Conservation (phyloP, 2,329 filamentous ascomycete genomes). For the Aureobasidium sp. region DNA sequence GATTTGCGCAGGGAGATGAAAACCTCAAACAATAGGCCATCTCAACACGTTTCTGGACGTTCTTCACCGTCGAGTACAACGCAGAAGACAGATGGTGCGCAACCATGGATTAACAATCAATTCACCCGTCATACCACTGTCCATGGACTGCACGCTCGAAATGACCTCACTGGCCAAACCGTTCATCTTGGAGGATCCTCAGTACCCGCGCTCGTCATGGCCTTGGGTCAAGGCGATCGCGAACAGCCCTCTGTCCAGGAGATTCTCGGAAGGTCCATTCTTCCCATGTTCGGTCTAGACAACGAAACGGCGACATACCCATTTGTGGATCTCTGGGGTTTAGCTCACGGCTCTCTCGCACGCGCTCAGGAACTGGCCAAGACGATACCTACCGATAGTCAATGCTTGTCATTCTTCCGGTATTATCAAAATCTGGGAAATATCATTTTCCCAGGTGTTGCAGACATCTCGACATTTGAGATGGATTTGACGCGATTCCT, state of each 20-base stretch:
- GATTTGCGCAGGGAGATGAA: slow-evolving; percentile 34
- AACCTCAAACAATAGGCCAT: slow-evolving; percentile 14
- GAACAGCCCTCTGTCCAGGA: slow-evolving; percentile 50
- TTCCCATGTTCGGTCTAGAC: slow-evolving; percentile 56
- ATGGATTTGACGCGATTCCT: slow-evolving; percentile 48
- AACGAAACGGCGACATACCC: slow-evolving; percentile 60
- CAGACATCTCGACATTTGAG: slow-evolving; percentile 50
- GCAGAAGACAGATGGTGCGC: not conserved
- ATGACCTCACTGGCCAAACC: slow-evolving; percentile 53
- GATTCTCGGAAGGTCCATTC: slow-evolving; percentile 53
- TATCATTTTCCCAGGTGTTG: slow-evolving; percentile 55
- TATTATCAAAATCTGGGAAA: slow-evolving; percentile 53
- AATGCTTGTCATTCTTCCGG: slow-evolving; percentile 52
- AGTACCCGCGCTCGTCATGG: slow-evolving; percentile 54
- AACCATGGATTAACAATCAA: slow-evolving; percentile 13
- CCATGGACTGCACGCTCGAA: slow-evolving; percentile 55
- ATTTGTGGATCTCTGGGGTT: slow-evolving; percentile 57
- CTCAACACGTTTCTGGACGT: slow-evolving; percentile 16
- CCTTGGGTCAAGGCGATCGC: slow-evolving; percentile 37
- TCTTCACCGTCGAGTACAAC: slow-evolving; percentile 16
- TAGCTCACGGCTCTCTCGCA: slow-evolving; percentile 52
- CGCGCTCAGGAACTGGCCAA: slow-evolving; percentile 53
- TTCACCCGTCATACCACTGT: slow-evolving; percentile 33
- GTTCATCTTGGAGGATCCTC: slow-evolving; percentile 57
- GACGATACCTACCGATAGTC: slow-evolving; percentile 51